Base-by-base conservation (phyloP, 805 yeast genomes). In the Sugiyamaella valdiviana region DNA sequence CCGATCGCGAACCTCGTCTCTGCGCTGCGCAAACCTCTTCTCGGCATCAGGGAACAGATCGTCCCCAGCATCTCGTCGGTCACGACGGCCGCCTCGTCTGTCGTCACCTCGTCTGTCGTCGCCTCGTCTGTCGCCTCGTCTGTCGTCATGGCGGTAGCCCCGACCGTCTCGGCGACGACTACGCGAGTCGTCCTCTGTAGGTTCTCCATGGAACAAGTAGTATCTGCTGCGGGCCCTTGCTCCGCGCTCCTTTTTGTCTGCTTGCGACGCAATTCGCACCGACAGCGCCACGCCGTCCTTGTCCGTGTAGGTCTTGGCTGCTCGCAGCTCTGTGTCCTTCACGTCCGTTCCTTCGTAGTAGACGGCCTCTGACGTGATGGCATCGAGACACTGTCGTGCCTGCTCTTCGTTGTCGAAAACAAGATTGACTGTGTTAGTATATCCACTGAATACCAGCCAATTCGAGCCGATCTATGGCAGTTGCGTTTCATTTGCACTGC, bases 201-300 rank as follows among this genome's bases (percentile, higher is more conserved):
- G 91, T 59, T 81, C 89, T 2, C 91, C 91, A 55, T 83, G 82
- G 15, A 80, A 60, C 49, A 81, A 67, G 65, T 83, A 83, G 64
- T 82, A 83, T 36, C 85, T 64, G 17, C 86, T 80, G 46, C 73
- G 74, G 12, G 71, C 76, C 19, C 76, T 68, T 7, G 88, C 81
- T 51, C 78, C 77, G 47, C 70, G 70, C 14, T 74, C 74, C 56
- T 83, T 83, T 41, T 69, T 68, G 63, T 83, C 91, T 2, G 74
- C 66, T 43, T 64, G 68, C 42, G 73, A 69, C 9, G 85, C 71
- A 54, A 71, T 77, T 50, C 90, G 69, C 7, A 75, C 66, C 38
- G 63, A 55, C 42, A 81, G 57, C 54, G 63, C 47, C 53, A 60
- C 65, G 59, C 45, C 59, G 56, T 57, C 66, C 57, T 57, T 64